phyloP scores from a whole-genome alignment of 441 rosid species.

The Kokia cookei region DNA sequence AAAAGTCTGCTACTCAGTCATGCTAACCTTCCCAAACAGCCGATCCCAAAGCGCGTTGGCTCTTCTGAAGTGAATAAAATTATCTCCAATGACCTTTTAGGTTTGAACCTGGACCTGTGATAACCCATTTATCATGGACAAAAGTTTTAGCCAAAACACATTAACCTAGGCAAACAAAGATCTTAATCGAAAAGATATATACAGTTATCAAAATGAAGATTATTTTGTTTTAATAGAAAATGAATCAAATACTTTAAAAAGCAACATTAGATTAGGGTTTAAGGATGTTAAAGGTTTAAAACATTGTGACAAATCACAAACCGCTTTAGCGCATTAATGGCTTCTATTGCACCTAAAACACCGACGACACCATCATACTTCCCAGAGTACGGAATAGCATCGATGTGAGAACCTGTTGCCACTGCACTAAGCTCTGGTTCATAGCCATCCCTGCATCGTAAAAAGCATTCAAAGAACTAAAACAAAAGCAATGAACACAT shows the following conservation, averaged over 20 bases:
- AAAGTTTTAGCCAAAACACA: background rate
- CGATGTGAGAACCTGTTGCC: constrained; percentile 90
- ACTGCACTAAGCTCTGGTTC: constrained; percentile 63
- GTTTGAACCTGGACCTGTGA: constrained; percentile 73
- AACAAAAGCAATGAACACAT: background rate
- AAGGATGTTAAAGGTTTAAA: background rate
- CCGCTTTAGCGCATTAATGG: constrained; percentile 81
- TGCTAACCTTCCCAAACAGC: constrained; percentile 90
- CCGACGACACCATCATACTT: constrained; percentile 95
- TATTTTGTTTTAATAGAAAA: background rate
- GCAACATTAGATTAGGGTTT: background rate
- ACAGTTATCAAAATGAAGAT: background rate
- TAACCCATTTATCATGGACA: background rate
- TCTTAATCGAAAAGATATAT: background rate
- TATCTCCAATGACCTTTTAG: constrained; percentile 77
- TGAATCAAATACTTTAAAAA: background rate
- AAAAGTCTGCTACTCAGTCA: background rate
- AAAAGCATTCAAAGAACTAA: background rate
- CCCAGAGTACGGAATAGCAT: constrained; percentile 95
- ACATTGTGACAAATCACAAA: constrained; percentile 10
- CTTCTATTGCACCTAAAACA: constrained; percentile 91
- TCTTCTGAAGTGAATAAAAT: constrained; percentile 90
- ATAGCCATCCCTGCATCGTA: constrained; percentile 53
- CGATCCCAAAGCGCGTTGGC: constrained; percentile 88
- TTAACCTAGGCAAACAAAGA: background rate